Conservation (phyloP, 2,329 filamentous ascomycete genomes). For the Fusarium secorum region DNA sequence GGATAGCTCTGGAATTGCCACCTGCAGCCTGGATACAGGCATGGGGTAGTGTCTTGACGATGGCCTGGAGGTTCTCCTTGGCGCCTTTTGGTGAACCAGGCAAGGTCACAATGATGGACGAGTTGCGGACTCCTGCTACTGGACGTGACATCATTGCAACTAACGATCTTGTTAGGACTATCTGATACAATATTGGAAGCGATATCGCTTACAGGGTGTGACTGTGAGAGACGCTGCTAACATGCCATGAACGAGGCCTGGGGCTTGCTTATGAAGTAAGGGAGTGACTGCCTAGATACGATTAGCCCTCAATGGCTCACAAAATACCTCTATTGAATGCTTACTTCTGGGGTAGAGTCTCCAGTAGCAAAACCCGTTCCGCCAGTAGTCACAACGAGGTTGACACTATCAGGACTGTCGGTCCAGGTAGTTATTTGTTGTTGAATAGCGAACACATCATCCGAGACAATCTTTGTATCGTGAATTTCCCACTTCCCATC, state of each 20-base stretch:
- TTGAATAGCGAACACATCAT: constrained; percentile 79
- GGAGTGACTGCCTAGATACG: constrained; percentile 70
- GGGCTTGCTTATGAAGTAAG: constrained; percentile 83
- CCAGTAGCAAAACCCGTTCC: constrained; percentile 90
- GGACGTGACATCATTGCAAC: constrained; percentile 97
- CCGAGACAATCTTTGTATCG: constrained; percentile 78
- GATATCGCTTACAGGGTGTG: constrained; percentile 79
- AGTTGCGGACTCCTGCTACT: constrained; percentile 85
- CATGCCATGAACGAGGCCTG: constrained; percentile 96
- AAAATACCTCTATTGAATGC: not conserved
- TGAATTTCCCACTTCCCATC: constrained; percentile 75
- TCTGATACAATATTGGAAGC: not conserved
- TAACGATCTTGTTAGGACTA: constrained; percentile 50
- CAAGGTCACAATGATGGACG: constrained; percentile 84
- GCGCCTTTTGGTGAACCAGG: constrained; percentile 96
- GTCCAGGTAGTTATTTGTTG: constrained; percentile 75
- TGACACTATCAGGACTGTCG: constrained; percentile 68
- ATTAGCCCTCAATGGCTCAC: not conserved
- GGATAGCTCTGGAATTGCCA: constrained; percentile 79
- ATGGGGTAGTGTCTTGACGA: constrained; percentile 91
- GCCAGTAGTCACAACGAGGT: constrained; percentile 87
- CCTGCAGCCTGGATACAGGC: constrained; percentile 92
- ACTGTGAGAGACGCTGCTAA: constrained; percentile 81
- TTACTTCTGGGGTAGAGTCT: constrained; percentile 88
- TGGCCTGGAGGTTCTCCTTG: constrained; percentile 87